phyloP scores from a whole-genome alignment of 2,329 filamentous ascomycete genomes.

The Reticulascus tulasneorum region DNA sequence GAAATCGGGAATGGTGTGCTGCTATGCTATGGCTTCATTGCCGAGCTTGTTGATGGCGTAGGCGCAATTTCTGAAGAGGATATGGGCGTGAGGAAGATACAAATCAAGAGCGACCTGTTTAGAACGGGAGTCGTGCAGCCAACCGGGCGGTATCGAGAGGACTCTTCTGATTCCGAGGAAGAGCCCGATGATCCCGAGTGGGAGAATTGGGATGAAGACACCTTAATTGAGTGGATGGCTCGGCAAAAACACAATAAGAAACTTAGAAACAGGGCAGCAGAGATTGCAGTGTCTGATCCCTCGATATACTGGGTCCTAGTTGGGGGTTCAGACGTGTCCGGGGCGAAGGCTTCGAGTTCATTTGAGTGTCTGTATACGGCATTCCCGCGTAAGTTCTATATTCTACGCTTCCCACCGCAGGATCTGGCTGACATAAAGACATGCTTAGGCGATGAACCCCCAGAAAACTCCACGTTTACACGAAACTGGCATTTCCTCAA shows the following conservation, averaged over 20 bases:
- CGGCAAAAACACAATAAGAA: too few relatives aligned
- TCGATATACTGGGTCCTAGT: background rate
- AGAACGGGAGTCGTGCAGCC: constrained; percentile 1
- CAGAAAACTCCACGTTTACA: background rate
- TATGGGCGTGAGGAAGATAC: too few relatives aligned
- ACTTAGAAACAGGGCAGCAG: background rate
- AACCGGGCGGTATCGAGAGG: background rate
- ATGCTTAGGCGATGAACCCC: background rate
- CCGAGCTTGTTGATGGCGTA: constrained; percentile 1
- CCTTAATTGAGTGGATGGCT: too few relatives aligned
- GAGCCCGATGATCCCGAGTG: background rate
- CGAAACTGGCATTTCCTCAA: constrained; percentile 2
- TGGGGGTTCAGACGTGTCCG: background rate
- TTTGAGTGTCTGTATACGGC: background rate
- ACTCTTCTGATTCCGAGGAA: background rate
- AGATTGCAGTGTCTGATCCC: background rate
- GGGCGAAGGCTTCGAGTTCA: background rate
- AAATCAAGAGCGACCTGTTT: background rate
- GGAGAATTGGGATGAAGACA: background rate
- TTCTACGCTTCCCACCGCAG: too few relatives aligned
- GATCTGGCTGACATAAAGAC: too few relatives aligned
- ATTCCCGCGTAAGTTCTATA: too few relatives aligned
- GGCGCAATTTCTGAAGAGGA: constrained; percentile 1
- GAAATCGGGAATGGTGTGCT: background rate
- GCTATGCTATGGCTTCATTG: background rate